These are phyloP conservation scores for Calocybe gambosa DNA, from an alignment of 1,284 basidiomycete species.

Conservation along the genomic window DNA sequence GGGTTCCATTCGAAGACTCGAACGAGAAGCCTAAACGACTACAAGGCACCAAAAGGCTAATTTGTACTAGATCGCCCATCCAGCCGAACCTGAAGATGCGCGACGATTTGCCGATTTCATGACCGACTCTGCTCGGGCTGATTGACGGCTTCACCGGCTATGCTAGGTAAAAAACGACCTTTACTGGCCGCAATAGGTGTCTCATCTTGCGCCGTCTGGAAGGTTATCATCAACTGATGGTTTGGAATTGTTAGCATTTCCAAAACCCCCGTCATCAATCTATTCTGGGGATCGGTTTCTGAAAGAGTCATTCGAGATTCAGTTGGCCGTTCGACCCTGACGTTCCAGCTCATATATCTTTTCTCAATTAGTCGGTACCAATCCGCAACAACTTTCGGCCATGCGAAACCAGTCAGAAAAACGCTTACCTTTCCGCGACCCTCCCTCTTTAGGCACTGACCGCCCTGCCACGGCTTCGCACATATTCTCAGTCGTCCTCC, in stretches of 20 bases:
- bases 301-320: background rate
- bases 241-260: background rate
- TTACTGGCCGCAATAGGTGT: too few species aligned
- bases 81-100: background rate
- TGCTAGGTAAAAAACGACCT: background rate
- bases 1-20: background rate
- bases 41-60: conserved; percentile 2
- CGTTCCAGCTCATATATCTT: background rate
- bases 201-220: too few species aligned
- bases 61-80: background rate
- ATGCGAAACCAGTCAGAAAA: background rate
- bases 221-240: background rate
- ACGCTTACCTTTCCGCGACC: conserved; percentile 3
- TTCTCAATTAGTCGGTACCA: conserved; percentile 5
- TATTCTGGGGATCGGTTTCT: background rate
- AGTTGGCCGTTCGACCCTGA: background rate
- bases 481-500: conserved; percentile 3
- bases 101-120: background rate
- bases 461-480: conserved; percentile 10
- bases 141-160: background rate
- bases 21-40: background rate
- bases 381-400: conserved; percentile 1
- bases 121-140: background rate
- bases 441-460: background rate
- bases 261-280: background rate